Evolutionary conservation across 2,329 filamentous ascomycete genomes (phyloP).

Genomic region (Coniella vitis): DNA sequence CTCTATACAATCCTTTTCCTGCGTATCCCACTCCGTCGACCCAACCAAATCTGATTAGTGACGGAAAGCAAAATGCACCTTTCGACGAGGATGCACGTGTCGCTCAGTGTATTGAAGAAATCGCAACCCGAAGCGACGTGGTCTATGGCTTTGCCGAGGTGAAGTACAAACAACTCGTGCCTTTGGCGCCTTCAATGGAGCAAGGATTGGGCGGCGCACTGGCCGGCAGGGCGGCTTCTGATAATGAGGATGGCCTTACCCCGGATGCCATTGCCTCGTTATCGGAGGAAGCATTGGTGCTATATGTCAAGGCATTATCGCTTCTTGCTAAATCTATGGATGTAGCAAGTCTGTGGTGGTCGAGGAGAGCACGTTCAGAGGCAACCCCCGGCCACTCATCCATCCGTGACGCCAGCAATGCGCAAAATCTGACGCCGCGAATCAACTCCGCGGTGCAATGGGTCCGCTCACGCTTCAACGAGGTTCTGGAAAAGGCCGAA

Average conservation of each 20-base stretch:
- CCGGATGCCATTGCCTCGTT: conserved; percentile 78
- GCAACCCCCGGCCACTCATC: conserved; percentile 34
- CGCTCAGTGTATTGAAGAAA: conserved; percentile 80
- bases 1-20: conserved; percentile 75
- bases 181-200: conserved; percentile 71
- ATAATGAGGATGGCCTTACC: conserved; percentile 75
- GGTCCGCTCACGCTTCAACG: conserved; percentile 91
- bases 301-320: conserved; percentile 91
- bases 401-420: conserved; percentile 33
- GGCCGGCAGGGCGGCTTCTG: conserved; percentile 48
- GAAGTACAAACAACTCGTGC: conserved; percentile 96
- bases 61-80: conserved; percentile 51
- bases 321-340: conserved; percentile 93
- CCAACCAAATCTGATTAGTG: conserved; percentile 57
- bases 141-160: conserved; percentile 98
- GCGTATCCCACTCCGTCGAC: conserved; percentile 67
- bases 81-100: conserved; percentile 75
- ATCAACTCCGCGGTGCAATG: conserved; percentile 95
- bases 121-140: conserved; percentile 87
- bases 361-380: conserved; percentile 59
- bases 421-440: conserved; percentile 53
- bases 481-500: conserved; percentile 93
- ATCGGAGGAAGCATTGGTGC: conserved; percentile 87
- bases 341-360: conserved; percentile 89
- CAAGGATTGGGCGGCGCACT: conserved; percentile 60